Base-by-base conservation (phyloP, 208 protist genomes). In the Histomonas meleagridis region DNA sequence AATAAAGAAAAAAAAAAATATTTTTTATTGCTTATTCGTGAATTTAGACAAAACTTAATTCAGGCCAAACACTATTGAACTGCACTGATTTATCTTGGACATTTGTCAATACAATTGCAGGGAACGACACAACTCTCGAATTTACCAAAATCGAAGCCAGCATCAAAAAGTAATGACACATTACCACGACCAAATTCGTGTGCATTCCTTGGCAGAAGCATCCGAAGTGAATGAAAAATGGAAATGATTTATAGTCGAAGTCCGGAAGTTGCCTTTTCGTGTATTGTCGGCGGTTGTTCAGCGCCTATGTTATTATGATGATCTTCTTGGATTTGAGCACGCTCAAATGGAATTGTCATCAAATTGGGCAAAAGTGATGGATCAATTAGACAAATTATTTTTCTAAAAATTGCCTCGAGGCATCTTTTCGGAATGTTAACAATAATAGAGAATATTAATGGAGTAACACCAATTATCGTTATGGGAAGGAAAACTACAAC, bases 141-240 rank as follows among this genome's bases (percentile, higher is more conserved):
- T 81, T 81, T 12, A 81, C 51, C 0, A 81, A 43, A 51, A 81
- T 81, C 43, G n/a, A 32, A 9, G 70, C 70, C 1, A 81, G 70
- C n/a, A 43, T 81, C 9, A 81, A 10, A 23, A 81, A 81, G 21
- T 81, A 81, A n/a, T 81, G 70, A 0, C 40, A 35, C 70, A 81
- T 81, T 1, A 81, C 43, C 3, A 81, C 43, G 40, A 81, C 51
- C 28, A 43, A 51, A 51, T 81, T 81, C 23, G 26, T 51, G 18
- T 81, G 70, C 0, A n/a, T 23, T 51, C 40, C 70, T 81, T 81
- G 26, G 43, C 40, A 48, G 9, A 81, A 81, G 21, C 70, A 81
- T 48, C 40, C 70, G 18, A 81, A 81, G n/a, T 81, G 70, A 23
- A 81, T 81, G 70, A 81, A 81, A 51, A 81, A 81, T n/a, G 70